Evolutionary conservation across 1,284 basidiomycete genomes (phyloP), one percentile per base, ranked within the genome.

Genomic region (Cerioporus squamosus): DNA sequence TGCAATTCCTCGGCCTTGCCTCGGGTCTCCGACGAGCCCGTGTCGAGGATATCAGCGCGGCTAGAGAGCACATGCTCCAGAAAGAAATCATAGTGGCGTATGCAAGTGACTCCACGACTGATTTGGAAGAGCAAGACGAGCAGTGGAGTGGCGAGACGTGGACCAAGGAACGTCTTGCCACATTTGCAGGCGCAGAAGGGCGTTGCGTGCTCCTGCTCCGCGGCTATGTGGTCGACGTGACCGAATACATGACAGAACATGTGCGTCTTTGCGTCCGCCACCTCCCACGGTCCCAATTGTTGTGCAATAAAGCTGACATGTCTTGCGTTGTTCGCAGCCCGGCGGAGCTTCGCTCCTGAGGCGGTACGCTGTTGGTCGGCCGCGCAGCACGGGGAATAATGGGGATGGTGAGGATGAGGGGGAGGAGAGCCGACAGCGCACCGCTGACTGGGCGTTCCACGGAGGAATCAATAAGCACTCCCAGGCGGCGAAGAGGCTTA

Each of bases 401-500:
- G 33, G 33, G 8, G 57, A 64, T 53, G 26, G 44, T 52, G 69
- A 63, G 51, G 54, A 56, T 7, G 55, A 20, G 31, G 20, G 18
- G 31, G 31, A 29, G 5, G 46, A 48, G 12, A 36, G 42, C 12
- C 36, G 31, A 5, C 44, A 31, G 66, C 76, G 71, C 58, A 81
- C 88, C 57, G 85, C 87, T 0, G 80, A 81, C 14, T 82, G 80
- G 79, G 86, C 89, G 2, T 91, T 91, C 73, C 76, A 81, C 53
- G 89, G 89, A 14, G 88, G 88, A 14, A 73, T 91, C 67, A 93
- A 93, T 69, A 85, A 84, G 55, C 90, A 93, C 66, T 85, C 86
- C 20, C 78, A 81, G 23, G 81, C 84, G 1, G 88, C 88, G 15
- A 81, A 77, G 63, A 78, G 77, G 62, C 75, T 79, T 51, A 81